Evolutionary conservation across 331 rosid genomes (phyloP).

Genomic region (Malus hybrid): DNA sequence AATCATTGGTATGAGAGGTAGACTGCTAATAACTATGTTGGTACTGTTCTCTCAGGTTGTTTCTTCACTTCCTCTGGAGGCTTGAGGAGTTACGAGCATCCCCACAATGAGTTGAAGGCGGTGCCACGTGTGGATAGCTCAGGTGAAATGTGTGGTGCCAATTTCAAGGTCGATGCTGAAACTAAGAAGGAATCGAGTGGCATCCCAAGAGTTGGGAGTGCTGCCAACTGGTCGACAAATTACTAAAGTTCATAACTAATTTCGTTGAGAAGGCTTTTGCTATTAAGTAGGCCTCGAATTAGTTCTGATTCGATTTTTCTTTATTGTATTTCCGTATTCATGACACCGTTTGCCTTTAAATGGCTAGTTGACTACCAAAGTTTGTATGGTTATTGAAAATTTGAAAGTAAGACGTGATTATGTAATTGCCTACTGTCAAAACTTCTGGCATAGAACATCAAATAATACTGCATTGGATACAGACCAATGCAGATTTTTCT

Average conservation of each 20-base stretch:
- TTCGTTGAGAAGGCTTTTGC: conserved; percentile 13
- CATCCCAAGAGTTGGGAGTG: conserved; percentile 97
- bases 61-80: conserved; percentile 85
- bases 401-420: conserved; percentile 11
- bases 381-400: neutral
- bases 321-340: neutral
- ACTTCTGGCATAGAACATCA: conserved; percentile 23
- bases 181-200: conserved; percentile 66
- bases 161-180: conserved; percentile 70
- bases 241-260: conserved; percentile 34
- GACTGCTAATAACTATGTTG: neutral
- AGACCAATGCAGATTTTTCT: no score
- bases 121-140: conserved; percentile 95
- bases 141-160: conserved; percentile 79
- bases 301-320: conserved; percentile 20
- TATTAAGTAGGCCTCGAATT: conserved; percentile 12
- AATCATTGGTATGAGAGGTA: neutral
- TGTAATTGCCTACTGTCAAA: conserved; percentile 20
- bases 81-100: conserved; percentile 92
- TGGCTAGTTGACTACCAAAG: neutral
- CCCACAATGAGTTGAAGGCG: conserved; percentile 81
- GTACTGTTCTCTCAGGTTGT: conserved; percentile 46
- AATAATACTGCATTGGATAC: conserved; percentile 27
- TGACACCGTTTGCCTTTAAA: neutral
- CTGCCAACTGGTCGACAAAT: conserved; percentile 85